Conservation (phyloP, 2,329 filamentous ascomycete genomes). For the Blastomyces parvus region DNA sequence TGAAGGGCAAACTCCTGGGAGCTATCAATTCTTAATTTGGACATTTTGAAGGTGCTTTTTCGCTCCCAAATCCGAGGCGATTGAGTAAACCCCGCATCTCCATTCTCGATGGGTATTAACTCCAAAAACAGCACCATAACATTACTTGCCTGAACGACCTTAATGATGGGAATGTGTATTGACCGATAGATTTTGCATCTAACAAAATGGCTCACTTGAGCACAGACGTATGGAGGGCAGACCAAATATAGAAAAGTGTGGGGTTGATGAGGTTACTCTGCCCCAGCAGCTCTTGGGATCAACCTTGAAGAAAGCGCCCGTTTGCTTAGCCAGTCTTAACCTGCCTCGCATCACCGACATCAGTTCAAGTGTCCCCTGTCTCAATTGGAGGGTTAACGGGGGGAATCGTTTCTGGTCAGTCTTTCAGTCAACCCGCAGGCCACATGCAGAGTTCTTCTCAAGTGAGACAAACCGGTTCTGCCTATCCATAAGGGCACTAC, state of each 20-base stretch:
- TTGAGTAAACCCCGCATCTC: not conserved
- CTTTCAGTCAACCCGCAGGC: conserved; percentile 6
- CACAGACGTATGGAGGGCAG: not conserved
- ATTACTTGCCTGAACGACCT: not conserved
- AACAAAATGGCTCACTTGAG: not conserved
- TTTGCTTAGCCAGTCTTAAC: not conserved
- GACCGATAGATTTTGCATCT: not conserved
- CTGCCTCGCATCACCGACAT: not conserved
- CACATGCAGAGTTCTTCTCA: conserved; percentile 8
- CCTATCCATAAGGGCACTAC: conserved; percentile 5
- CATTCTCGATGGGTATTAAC: not conserved
- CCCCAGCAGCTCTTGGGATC: not conserved
- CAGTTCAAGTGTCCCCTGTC: not conserved
- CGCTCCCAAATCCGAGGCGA: not conserved
- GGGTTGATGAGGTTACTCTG: not conserved
- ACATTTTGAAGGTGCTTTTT: not conserved
- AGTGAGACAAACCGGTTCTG: conserved; percentile 8
- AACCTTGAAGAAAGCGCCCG: not conserved
- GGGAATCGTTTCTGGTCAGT: conserved; percentile 7
- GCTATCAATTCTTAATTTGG: not conserved
- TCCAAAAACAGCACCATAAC: too few species aligned
- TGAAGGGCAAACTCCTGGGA: not conserved
- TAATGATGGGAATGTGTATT: not conserved
- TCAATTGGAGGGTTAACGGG: not conserved
- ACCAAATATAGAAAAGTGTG: not conserved